Evolutionary conservation across 345 rosid species (phyloP), one percentile per base, ranked within the genome.

Genomic region (Pelargonium nanum): DNA sequence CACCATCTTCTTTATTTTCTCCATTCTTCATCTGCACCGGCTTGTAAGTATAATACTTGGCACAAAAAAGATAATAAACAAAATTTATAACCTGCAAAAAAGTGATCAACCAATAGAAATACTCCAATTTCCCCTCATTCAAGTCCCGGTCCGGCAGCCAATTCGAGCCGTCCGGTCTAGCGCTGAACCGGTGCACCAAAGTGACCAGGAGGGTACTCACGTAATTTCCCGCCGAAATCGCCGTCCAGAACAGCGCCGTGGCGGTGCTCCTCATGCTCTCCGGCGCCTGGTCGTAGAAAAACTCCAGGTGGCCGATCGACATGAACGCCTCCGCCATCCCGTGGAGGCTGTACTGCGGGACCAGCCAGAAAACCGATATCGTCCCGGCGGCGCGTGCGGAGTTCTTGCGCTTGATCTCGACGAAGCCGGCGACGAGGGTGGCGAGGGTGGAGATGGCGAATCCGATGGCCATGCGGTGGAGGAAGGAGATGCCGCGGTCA

Each of bases 231-330:
- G 70, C 72, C 3, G 93, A 80, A 51, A 85, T 90, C 4, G 91
- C 72, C 32, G 74, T 68, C 97, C 96, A 90, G 56, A 90, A 82
- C 55, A 90, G 68, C 2, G 83, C 93, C 19, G 76, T 81, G 40
- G 93, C 97, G 0, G 80, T 79, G 63, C 93, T 87, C 65, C 88
- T 84, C 97, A 90, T 87, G 68, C 97, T 85, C 60, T 90, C 97
- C 0, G 97, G 97, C 6, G 97, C 78, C 57, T 90, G 96, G 60
- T 89, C 97, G 24, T 89, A 89, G 78, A 89, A 83, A 64, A 89
- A 89, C 71, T 89, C 95, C n/a, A 90, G 58, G 64, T 87, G 96
- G 22, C 97, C 97, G 4, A 90, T 87, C 0, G 91, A 75, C 96
- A 85, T 85, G 68, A 91, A 87, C 0, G 97, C 91, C 67, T 91